Evolutionary conservation across 176 grass and related monocot species (phyloP).

Genomic region (Musa troglodytarum): DNA sequence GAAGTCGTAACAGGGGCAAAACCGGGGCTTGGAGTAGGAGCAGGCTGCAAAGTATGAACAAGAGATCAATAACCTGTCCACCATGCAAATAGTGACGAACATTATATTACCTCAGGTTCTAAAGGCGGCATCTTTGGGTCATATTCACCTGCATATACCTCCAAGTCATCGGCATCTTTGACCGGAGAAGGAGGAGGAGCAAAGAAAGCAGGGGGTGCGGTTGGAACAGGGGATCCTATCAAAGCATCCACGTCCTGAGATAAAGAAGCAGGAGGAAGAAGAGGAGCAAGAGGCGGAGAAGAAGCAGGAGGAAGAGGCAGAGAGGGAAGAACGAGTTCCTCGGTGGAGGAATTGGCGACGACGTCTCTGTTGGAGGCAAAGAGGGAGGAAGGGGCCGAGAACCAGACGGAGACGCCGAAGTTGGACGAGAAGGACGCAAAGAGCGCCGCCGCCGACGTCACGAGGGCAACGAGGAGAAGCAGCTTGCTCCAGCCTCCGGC

Average conservation of each 20-base stretch:
- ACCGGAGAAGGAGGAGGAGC: background rate
- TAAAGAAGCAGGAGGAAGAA: background rate
- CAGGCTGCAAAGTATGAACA: background rate
- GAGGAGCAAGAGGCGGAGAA: too few species aligned
- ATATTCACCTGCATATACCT: background rate
- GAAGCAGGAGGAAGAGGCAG: too few species aligned
- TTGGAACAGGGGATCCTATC: background rate
- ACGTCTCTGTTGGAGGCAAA: background rate
- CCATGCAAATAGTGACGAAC: background rate
- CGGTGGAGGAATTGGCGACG: background rate
- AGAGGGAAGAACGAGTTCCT: too few species aligned
- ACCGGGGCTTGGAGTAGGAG: background rate
- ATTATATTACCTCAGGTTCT: background rate
- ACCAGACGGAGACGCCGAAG: background rate
- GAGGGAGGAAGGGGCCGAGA: background rate
- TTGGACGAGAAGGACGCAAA: background rate
- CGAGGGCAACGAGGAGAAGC: background rate
- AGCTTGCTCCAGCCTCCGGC: background rate
- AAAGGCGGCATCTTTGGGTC: background rate
- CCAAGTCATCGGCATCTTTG: background rate
- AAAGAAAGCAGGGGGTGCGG: background rate
- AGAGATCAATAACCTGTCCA: background rate
- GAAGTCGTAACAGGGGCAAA: too few species aligned
- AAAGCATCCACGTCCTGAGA: background rate
- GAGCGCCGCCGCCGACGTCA: background rate